These are phyloP conservation scores for Thuidium tamariscinum DNA, from an alignment of 225 moss, liverwort and hornwort species.

Conservation along the genomic window DNA sequence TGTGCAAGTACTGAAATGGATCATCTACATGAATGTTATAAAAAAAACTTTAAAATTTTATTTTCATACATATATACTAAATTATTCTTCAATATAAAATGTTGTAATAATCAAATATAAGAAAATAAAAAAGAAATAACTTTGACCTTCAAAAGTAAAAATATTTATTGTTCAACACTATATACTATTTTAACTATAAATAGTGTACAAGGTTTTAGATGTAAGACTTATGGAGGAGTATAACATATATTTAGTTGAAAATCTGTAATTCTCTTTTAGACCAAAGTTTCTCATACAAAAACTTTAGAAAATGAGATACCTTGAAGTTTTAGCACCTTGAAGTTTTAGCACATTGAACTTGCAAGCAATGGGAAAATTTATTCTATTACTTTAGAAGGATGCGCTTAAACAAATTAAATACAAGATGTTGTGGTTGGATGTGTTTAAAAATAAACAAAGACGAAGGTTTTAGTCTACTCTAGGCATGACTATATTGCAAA, in stretches of 20 bases:
- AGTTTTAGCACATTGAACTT: too few relatives aligned
- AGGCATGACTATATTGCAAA: neutral
- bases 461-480: neutral
- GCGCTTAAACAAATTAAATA: too few relatives aligned
- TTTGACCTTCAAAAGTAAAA: neutral
- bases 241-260: neutral
- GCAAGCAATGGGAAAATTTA: too few relatives aligned
- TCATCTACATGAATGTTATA: neutral
- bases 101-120: neutral
- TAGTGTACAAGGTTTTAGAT: neutral
- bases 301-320: too few relatives aligned
- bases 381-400: too few relatives aligned
- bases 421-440: too few relatives aligned
- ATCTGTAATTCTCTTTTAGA: neutral
- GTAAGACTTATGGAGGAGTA: neutral
- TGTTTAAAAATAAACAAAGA: neutral
- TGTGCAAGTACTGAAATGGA: neutral
- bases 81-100: neutral
- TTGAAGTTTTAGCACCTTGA: too few relatives aligned
- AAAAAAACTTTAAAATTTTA: neutral
- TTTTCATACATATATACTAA: neutral
- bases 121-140: neutral
- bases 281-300: neutral
- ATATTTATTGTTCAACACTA: fast-evolving
- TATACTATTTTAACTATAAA: neutral